A percentile compares a stretch with the other conserved stretches of the same genome.
Conservation (phyloP, 2,329 filamentous ascomycete genomes). For the Zasmidium angulare region DNA sequence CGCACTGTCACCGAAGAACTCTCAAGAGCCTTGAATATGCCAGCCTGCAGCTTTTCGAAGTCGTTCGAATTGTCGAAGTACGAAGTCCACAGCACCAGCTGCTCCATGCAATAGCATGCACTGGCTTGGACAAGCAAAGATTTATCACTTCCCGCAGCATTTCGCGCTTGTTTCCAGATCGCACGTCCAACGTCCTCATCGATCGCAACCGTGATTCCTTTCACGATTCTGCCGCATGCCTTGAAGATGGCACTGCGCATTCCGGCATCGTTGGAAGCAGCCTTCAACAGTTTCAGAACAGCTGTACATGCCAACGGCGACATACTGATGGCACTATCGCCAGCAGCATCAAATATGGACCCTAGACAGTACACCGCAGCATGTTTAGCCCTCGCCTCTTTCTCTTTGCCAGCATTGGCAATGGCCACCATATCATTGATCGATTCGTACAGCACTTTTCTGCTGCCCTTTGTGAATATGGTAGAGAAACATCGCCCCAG, state of each 20-base stretch:
- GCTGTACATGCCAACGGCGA: conserved; percentile 72
- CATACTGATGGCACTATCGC: conserved; percentile 85
- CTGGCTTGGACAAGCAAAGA: conserved; percentile 75
- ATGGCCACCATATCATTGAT: conserved; percentile 82
- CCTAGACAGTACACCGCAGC: conserved; percentile 85
- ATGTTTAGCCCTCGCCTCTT: conserved; percentile 77
- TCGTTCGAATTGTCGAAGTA: conserved; percentile 88
- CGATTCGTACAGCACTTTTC: conserved; percentile 90
- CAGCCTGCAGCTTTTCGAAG: conserved; percentile 82
- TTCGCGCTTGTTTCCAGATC: conserved; percentile 88
- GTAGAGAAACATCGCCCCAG: conserved; percentile 79
- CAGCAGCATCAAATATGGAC: conserved; percentile 85
- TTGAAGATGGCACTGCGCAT: conserved; percentile 75
- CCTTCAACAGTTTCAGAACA: conserved; percentile 76
- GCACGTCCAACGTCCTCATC: conserved; percentile 86
- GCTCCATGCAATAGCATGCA: conserved; percentile 76
- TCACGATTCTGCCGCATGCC: conserved; percentile 72
- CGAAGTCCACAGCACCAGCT: conserved; percentile 67
- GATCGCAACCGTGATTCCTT: conserved; percentile 71
- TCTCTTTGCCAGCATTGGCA: conserved; percentile 74
- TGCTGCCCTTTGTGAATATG: conserved; percentile 80
- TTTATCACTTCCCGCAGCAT: conserved; percentile 75
- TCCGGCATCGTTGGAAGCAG: conserved; percentile 75
- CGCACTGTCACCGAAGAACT: conserved; percentile 72
- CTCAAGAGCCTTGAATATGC: conserved; percentile 84